A percentile compares a stretch with the other conserved stretches of the same genome.
These are phyloP conservation scores for Diaporthe helianthi DNA, from an alignment of 2,329 filamentous ascomycete genomes.

Conservation along the genomic window DNA sequence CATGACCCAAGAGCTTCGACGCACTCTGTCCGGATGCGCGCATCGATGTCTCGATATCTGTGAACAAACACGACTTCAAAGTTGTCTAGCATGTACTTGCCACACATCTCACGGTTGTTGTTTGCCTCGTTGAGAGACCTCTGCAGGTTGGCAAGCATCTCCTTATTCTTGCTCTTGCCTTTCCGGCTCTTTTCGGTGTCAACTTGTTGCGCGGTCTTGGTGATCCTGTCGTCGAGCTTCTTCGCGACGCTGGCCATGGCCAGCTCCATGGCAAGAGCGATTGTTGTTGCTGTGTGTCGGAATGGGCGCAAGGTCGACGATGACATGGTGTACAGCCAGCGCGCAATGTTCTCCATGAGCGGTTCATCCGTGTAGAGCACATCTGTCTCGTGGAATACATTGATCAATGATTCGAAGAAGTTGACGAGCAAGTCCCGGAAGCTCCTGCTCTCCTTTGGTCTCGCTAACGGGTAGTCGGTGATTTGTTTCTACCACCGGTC, in stretches of 20 bases:
- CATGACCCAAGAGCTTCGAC: conserved; percentile 85
- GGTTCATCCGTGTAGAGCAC: conserved; percentile 78
- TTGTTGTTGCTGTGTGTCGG: conserved; percentile 89
- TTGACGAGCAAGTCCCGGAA: conserved; percentile 80
- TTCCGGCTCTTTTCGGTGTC: conserved; percentile 77
- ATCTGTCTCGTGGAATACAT: conserved; percentile 81
- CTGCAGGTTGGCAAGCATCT: conserved; percentile 76
- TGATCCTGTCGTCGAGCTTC: conserved; percentile 63
- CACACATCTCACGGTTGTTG: conserved; percentile 71
- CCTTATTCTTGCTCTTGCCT: conserved; percentile 76
- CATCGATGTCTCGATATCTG: conserved; percentile 92
- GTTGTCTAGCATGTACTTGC: conserved; percentile 79
- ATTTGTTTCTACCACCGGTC: conserved; percentile 66
- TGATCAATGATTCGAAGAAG: conserved; percentile 81
- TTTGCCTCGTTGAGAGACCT: conserved; percentile 74
- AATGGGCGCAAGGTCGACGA: conserved; percentile 88
- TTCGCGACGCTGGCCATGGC: conserved; percentile 65
- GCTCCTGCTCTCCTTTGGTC: conserved; percentile 74
- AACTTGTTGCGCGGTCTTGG: conserved; percentile 78
- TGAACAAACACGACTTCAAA: conserved; percentile 95
- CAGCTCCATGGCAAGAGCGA: conserved; percentile 80
- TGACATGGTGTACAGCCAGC: conserved; percentile 92
- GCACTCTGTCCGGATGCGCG: conserved; percentile 87
- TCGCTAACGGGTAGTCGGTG: conserved; percentile 90
- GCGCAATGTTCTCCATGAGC: conserved; percentile 85